Base-by-base conservation (phyloP, 805 yeast species). In the Kazachstania psychrophila region DNA sequence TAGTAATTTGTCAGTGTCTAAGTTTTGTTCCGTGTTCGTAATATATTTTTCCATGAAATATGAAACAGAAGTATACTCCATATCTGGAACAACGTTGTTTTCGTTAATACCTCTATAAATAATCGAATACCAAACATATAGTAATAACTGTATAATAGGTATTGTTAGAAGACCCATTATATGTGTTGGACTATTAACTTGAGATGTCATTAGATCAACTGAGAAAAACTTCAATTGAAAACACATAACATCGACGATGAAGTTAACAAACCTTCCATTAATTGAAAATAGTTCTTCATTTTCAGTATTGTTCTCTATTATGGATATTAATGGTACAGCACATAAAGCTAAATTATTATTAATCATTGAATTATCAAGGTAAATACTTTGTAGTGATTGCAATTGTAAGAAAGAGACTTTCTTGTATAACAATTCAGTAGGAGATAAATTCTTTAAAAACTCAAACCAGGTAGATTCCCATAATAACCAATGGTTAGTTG, bases 401-500 rank as follows among this genome's bases (percentile, higher is more conserved):
- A 27, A 26, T 13, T 36, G 18, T 20, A 39, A 12, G 17, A 34
- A 42, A 24, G 39, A 39, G 10, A 13, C 22, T 26, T 42, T 34
- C 22, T 42, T 39, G 26, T 15, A 42, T 9, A 34, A n/a, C 14
- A 31, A 25, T 13, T 39, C 41, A 5, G 39, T 20, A 6, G 32
- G 37, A 6, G 38, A 30, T 12, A 43, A 28, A 30, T 33, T 38
- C 23, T 41, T 41, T 9, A 52, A 34, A 26, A 50, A 47, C 17
- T 49, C 51, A 32, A 51, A 50, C 58, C 58, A 53, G 4, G 54
- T 44, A 2, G 49, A 36, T 31, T 51, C 49, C 36, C 49, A 36
- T 15, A 53, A 31, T 15, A 46, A 27, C 58, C 58, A 53, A 33
- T 51, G 51, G 16, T 39, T 38, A 23, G 40, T 38, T 14, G 47